Evolutionary conservation across 2,329 filamentous ascomycete genomes (phyloP).

Genomic region (Ophiostoma populinum): DNA sequence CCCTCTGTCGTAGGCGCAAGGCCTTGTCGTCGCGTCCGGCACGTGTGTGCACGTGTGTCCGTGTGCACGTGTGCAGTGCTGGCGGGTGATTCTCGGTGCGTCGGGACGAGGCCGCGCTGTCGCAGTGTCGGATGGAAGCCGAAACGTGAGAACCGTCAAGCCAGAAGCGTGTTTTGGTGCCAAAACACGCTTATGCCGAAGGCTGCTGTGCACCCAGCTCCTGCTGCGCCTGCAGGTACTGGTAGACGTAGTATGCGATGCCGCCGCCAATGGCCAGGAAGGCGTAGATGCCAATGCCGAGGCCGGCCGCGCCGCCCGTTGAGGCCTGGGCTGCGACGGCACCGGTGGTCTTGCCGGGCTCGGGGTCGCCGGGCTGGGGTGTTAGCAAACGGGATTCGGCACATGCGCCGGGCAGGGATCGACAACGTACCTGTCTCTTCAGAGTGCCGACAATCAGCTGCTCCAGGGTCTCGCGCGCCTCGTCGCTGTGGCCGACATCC

Average conservation of each 20-base stretch:
- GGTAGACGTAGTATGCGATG: slow-evolving; percentile 65
- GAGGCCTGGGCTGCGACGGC: slow-evolving; percentile 31
- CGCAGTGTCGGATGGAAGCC: too few relatives aligned
- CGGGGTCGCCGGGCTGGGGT: slow-evolving; percentile 58
- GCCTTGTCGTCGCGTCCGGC: too few relatives aligned
- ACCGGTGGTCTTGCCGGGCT: slow-evolving; percentile 40
- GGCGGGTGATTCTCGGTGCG: too few relatives aligned
- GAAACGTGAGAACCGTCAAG: too few relatives aligned
- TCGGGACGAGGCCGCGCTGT: too few relatives aligned
- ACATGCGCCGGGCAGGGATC: too few relatives aligned
- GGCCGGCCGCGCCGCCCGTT: slow-evolving; percentile 31
- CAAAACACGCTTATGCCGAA: slow-evolving; percentile 1
- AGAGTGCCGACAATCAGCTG: slow-evolving; percentile 56
- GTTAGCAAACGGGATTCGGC: neutral
- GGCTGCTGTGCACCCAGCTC: slow-evolving; percentile 12
- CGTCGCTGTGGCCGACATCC: slow-evolving; percentile 97
- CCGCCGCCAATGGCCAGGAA: slow-evolving; percentile 62
- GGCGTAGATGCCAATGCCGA: slow-evolving; percentile 69
- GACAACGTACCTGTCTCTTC: slow-evolving; percentile 57
- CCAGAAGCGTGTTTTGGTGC: too few relatives aligned
- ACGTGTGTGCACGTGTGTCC: too few relatives aligned
- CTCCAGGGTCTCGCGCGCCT: slow-evolving; percentile 85
- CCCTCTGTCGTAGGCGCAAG: too few relatives aligned
- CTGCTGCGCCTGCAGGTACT: slow-evolving; percentile 53
- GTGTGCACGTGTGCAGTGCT: too few relatives aligned